Conservation (phyloP, 164 flowering plant species). For the Echeveria elegans region DNA sequence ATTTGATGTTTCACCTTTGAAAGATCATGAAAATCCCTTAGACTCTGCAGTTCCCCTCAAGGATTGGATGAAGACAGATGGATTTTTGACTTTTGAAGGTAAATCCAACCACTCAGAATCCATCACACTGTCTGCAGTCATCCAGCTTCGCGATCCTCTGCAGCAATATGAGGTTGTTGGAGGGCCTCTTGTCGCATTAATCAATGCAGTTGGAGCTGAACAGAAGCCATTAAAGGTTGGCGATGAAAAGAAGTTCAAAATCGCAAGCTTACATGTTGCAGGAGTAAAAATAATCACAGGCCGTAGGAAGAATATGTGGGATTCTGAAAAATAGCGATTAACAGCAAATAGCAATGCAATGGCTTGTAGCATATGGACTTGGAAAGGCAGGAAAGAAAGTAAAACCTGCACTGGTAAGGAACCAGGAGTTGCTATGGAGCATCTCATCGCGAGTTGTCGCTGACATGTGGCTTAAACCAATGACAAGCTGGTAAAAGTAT, state of each 20-base stretch:
- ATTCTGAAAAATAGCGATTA: slow-evolving; percentile 67
- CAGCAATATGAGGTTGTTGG: slow-evolving; percentile 79
- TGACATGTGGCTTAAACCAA: slow-evolving; percentile 89
- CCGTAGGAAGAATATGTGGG: slow-evolving; percentile 52
- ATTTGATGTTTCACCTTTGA: slow-evolving; percentile 61
- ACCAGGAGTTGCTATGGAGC: slow-evolving; percentile 78
- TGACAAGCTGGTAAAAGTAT: slow-evolving; percentile 50
- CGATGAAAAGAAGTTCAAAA: slow-evolving; percentile 53
- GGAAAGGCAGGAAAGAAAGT: slow-evolving; percentile 57
- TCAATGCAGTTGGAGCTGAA: slow-evolving; percentile 39
- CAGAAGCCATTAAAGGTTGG: slow-evolving; percentile 17
- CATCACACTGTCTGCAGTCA: slow-evolving; percentile 33
- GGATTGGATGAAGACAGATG: slow-evolving; percentile 38
- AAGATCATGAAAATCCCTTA: slow-evolving; percentile 27
- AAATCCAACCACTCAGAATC: slow-evolving; percentile 15
- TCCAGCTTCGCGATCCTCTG: slow-evolving; percentile 73
- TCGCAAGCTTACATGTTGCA: slow-evolving; percentile 62
- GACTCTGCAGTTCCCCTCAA: slow-evolving; percentile 48
- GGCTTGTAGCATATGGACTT: slow-evolving; percentile 75
- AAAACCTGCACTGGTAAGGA: too few relatives aligned
- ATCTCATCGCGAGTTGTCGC: slow-evolving; percentile 79
- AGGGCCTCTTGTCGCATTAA: slow-evolving; percentile 52
- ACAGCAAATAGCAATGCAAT: slow-evolving; percentile 89
- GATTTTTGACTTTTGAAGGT: slow-evolving; percentile 8
- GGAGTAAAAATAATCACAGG: slow-evolving; percentile 49